A percentile compares a stretch with the other conserved stretches of the same genome.
These are phyloP conservation scores for Geotrichum australiense DNA, from an alignment of 1,139 yeast genomes.

Conservation along the genomic window DNA sequence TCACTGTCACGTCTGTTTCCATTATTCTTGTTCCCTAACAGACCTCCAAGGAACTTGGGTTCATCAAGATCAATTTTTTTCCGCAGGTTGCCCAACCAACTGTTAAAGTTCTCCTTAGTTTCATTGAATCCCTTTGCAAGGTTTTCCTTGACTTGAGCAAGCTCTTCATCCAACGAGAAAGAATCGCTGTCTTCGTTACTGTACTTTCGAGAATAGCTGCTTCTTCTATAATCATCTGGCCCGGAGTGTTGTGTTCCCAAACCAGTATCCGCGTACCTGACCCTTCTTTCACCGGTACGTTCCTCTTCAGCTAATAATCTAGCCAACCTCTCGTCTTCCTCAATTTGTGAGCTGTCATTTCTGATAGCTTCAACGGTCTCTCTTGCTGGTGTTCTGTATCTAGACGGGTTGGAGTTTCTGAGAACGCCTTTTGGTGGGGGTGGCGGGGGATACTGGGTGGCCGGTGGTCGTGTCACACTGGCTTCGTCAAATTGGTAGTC, in stretches of 20 bases:
- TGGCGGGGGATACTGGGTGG: slow-evolving; percentile 21
- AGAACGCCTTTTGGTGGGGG: slow-evolving; percentile 27
- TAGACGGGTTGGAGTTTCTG: slow-evolving; percentile 12
- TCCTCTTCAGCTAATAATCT: slow-evolving; percentile 70
- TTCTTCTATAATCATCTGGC: slow-evolving; percentile 11
- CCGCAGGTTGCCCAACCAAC: slow-evolving; percentile 73
- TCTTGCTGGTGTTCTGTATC: slow-evolving; percentile 15
- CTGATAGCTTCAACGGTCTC: slow-evolving; percentile 13
- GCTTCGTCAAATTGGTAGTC: slow-evolving; percentile 57
- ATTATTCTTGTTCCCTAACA: slow-evolving; percentile 22
- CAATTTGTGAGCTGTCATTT: slow-evolving; percentile 41
- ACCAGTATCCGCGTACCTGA: slow-evolving; percentile 22
- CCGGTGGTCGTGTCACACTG: slow-evolving; percentile 10
- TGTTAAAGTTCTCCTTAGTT: slow-evolving; percentile 68
- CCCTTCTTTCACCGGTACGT: slow-evolving; percentile 22
- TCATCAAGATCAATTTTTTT: slow-evolving; percentile 44
- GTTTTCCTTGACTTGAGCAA: slow-evolving; percentile 62
- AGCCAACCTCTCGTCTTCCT: slow-evolving; percentile 80
- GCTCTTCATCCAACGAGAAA: slow-evolving; percentile 50
- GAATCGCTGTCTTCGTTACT: slow-evolving; percentile 36
- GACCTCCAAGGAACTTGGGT: slow-evolving; percentile 23
- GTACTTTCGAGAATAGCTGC: slow-evolving; percentile 16
- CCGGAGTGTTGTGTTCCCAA: slow-evolving; percentile 16
- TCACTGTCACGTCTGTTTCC: slow-evolving; percentile 17
- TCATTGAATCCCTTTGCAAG: slow-evolving; percentile 76